phyloP scores from a whole-genome alignment of 805 yeast species.

The Kuraishia ogatae region DNA sequence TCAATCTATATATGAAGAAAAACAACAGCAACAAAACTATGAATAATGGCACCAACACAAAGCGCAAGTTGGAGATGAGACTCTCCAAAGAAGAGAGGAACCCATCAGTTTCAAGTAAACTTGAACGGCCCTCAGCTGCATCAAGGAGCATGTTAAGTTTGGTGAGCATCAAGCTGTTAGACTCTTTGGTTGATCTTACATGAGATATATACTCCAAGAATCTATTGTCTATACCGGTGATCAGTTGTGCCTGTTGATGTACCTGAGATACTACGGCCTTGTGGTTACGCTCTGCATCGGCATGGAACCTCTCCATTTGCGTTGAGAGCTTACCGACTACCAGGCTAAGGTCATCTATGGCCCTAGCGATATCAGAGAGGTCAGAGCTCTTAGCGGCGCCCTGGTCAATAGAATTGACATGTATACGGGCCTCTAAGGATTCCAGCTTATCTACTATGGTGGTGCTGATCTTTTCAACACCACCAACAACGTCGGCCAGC shows the following conservation, averaged over 20 bases:
- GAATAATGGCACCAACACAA: slow-evolving; percentile 27
- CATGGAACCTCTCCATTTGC: background rate
- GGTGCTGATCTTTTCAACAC: background rate
- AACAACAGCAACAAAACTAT: slow-evolving; percentile 31
- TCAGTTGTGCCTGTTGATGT: background rate
- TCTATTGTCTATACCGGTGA: background rate
- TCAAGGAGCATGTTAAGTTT: background rate
- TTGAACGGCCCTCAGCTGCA: background rate
- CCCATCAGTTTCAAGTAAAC: background rate
- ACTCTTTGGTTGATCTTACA: background rate
- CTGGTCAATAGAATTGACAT: background rate
- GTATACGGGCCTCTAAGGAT: background rate
- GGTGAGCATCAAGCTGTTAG: background rate
- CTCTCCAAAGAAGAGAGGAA: background rate
- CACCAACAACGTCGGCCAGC: background rate
- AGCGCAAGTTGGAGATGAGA: slow-evolving; percentile 7
- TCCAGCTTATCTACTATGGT: background rate
- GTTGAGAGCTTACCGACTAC: background rate
- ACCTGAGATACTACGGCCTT: background rate
- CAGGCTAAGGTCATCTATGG: background rate
- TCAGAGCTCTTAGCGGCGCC: background rate
- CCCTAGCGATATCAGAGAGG: background rate
- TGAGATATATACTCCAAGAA: background rate
- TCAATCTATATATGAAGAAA: slow-evolving; percentile 40
- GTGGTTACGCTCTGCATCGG: background rate